phyloP scores from a whole-genome alignment of 2,329 filamentous ascomycete species.

The Helotiales sp. region DNA sequence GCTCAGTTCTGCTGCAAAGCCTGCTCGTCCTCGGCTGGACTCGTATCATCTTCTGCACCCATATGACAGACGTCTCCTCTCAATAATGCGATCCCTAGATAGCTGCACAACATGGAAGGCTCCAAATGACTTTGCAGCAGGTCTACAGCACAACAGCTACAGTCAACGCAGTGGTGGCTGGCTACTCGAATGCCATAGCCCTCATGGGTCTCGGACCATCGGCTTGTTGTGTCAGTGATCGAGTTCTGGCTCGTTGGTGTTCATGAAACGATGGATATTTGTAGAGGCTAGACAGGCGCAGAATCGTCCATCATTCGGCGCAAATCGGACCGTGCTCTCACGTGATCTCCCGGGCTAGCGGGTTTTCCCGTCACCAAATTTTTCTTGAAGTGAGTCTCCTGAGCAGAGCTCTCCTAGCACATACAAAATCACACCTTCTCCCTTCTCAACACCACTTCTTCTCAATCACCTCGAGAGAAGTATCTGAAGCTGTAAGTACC shows the following conservation, averaged over 20 bases:
- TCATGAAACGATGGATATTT: background rate
- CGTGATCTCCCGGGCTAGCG: background rate
- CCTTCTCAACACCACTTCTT: background rate
- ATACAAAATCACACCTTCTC: background rate
- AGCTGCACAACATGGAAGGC: no score
- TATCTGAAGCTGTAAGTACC: conserved; percentile 27
- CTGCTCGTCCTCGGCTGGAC: no score
- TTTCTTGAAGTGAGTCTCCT: background rate
- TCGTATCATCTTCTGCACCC: no score
- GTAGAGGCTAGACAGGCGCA: background rate
- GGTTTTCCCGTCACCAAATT: background rate
- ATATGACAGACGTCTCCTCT: no score
- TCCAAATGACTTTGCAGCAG: no score
- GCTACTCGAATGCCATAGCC: no score
- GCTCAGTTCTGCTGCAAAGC: no score
- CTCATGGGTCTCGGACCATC: no score
- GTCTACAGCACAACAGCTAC: no score
- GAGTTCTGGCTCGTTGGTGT: background rate
- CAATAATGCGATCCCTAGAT: no score
- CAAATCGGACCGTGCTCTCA: background rate
- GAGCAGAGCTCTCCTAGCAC: background rate
- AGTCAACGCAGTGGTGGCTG: no score
- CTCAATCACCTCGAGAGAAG: conserved; percentile 16
- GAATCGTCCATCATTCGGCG: background rate
- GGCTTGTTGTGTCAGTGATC: no score